phyloP scores from a whole-genome alignment of 768 basidiomycete genomes.

The Ephemerocybe angulata region DNA sequence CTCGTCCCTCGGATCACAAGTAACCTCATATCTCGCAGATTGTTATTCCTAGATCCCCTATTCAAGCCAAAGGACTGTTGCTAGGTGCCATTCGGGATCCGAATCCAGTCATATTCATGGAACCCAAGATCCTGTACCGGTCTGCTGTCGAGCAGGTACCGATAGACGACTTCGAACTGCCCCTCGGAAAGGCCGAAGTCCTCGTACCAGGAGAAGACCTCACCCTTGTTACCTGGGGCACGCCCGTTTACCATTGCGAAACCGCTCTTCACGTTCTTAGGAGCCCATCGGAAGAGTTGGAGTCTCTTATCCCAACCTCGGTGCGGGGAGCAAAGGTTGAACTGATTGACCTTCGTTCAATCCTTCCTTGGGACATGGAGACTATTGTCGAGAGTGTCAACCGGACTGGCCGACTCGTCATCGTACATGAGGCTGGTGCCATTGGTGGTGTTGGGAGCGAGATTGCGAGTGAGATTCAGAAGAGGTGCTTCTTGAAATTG shows the following conservation, averaged over 20 bases:
- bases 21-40: constrained; percentile 35
- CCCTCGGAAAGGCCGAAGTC: constrained; percentile 76
- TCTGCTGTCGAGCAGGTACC: constrained; percentile 95
- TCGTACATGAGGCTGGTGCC: constrained; percentile 90
- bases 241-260: constrained; percentile 88
- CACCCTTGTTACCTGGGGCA: constrained; percentile 93
- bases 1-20: background rate
- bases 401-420: constrained; percentile 77
- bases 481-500: constrained; percentile 81
- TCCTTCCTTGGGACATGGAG: constrained; percentile 86
- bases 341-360: constrained; percentile 85
- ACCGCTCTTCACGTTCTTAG: constrained; percentile 71
- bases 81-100: constrained; percentile 86
- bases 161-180: constrained; percentile 80
- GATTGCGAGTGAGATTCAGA: constrained; percentile 88
- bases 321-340: constrained; percentile 73
- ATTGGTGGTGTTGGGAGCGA: constrained; percentile 89
- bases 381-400: constrained; percentile 79
- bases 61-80: constrained; percentile 93
- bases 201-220: constrained; percentile 74
- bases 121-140: constrained; percentile 90
- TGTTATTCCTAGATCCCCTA: constrained; percentile 91
- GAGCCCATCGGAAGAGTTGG: constrained; percentile 62
- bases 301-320: constrained; percentile 59
- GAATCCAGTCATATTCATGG: constrained; percentile 94